Base-by-base conservation (phyloP, 805 yeast species). In the Cyberlindnera bimundalis region DNA sequence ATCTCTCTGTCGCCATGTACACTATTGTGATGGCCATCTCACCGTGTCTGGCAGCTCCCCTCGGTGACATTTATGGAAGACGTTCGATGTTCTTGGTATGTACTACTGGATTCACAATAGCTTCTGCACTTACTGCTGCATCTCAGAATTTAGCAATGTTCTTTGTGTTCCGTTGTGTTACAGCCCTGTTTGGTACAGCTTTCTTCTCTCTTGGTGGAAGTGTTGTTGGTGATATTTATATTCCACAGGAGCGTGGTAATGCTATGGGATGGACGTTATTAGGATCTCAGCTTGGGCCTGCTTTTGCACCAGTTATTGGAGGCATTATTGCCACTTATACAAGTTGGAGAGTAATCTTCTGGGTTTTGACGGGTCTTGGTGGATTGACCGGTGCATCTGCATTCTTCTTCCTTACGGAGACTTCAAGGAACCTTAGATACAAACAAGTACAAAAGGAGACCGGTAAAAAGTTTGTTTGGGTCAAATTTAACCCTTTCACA, bases 101-200 rank as follows among this genome's bases (percentile, higher is more conserved):
- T 44, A 45, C 68, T 2, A 37, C 59, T 0, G 53, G 64, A 6
- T 63, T 57, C 26, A 39, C 54, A 5, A 29, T 61, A 13, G 54
- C 62, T 3, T 49, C 58, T 12, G 40, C 58, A 6, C 40, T 68
- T 10, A 70, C 68, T 9, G 79, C 76, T 0, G 65, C 69, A 2
- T 67, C 79, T 1, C 72, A 61, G 19, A 67, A 76, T 47, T 51
- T 77, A 29, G 73, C 76, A 4, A 74, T 73, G 76, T 76, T 75
- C 54, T 72, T 65, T 36, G 61, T 76, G 0, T 74, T 75, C 43
- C 58, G 83, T 50, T 64, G 73, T 11, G 35, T 67, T 11, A 61
- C 72, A n/a, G 81, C 77, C 0, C 48, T 77, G n/a, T 70, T 71
- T 48, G 81, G 79, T 9, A 73, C 81, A 3, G 66, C 77, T 0